Base-by-base conservation (phyloP, 2,329 filamentous ascomycete species). In the Trichothecium roseum region DNA sequence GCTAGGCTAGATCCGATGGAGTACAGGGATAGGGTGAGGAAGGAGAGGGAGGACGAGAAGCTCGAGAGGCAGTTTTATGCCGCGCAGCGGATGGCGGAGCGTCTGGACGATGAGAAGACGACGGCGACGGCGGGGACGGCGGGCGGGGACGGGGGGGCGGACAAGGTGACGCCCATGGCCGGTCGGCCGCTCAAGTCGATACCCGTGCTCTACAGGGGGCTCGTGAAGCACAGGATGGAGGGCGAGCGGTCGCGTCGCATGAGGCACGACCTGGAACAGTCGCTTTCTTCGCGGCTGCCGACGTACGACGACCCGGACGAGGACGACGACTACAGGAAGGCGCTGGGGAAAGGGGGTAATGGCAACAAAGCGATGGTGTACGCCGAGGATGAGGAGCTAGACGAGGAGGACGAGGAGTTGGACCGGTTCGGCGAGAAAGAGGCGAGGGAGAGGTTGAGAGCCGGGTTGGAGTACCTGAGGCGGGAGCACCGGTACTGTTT, bases 401-500 rank as follows among this genome's bases (percentile, higher is more conserved):
- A 91, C 30, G 81, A 84, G 39, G 82, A 87, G 46, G 85, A 95
- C 47, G 54, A 70, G 5, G 87, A 94, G 54, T 60, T 96, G 38
- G 79, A 88, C 18, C 79, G 75, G 38, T 95, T 94, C 48, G 78
- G 87, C 49, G 72, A 70, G 2, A 62, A 89, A 30, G 28, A 78
- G 16, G 65, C 76, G 2, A 62, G 63, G 2, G 81, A 93, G 47
- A 74, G 76, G 44, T 59, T 96, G 42, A 60, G 64, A 8, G 74
- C 66, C 45, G 56, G 93, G 12, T 69, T 94, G 8, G 55, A 62
- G 14, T 78, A 84, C 56, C 56, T 98, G 36, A 72, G 91, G 27
- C 65, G 76, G 33, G 72, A 72, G 50, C 75, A 86, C 50, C 60
- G 68, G 30, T 98, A 98, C 54, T 98, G 91, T 62, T 94, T 95